Evolutionary conservation across 2,329 filamentous ascomycete genomes (phyloP).

Genomic region (Sporothrix phasma): DNA sequence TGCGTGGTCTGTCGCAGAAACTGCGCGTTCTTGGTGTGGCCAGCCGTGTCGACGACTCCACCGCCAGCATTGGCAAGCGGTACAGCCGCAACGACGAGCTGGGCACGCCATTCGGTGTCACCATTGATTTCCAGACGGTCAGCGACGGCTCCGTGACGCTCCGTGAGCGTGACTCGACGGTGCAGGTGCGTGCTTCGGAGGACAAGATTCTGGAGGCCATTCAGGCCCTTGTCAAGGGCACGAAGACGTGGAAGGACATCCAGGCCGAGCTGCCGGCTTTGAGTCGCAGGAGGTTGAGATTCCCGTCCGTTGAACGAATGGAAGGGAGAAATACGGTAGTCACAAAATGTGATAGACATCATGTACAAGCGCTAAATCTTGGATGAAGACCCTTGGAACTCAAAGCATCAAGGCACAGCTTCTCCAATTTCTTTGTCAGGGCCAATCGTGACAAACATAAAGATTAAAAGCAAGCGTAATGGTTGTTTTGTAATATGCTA

Average conservation of each 20-base stretch:
- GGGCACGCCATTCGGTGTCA: constrained; percentile 87
- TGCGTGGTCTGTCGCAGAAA: constrained; percentile 61
- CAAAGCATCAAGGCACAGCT: no score
- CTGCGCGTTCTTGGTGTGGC: constrained; percentile 70
- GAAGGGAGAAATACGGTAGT: background rate
- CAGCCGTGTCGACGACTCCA: constrained; percentile 80
- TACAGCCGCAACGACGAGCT: constrained; percentile 94
- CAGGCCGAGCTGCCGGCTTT: constrained; percentile 68
- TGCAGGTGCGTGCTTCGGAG: constrained; percentile 77
- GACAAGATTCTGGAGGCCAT: constrained; percentile 70
- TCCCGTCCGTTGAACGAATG: constrained; percentile 8
- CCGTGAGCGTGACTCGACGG: constrained; percentile 80
- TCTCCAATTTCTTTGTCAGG: no score
- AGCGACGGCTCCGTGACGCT: constrained; percentile 81
- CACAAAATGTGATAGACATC: background rate
- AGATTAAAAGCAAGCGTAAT: no score
- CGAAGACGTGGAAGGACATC: constrained; percentile 57
- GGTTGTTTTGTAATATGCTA: no score
- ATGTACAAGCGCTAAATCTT: background rate
- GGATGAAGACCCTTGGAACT: no score
- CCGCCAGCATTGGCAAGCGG: constrained; percentile 86
- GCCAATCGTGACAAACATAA: no score
- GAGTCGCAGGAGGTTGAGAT: constrained; percentile 56
- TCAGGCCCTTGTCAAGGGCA: constrained; percentile 40
- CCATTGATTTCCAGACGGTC: constrained; percentile 89